Base-by-base conservation (phyloP, 2,329 filamentous ascomycete genomes). In the Thielaviopsis populi region DNA sequence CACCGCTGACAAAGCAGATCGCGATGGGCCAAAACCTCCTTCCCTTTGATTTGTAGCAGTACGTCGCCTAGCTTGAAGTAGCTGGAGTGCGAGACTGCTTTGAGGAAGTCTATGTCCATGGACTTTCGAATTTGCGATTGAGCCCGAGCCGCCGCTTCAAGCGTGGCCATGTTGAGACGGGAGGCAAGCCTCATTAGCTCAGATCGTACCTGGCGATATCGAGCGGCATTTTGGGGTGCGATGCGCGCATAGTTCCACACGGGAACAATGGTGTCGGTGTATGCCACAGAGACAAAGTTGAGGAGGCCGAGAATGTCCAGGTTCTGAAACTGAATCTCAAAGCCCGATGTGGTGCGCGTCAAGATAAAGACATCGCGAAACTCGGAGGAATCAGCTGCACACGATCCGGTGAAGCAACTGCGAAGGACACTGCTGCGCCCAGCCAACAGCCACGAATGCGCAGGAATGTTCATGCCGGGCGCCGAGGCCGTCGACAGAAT, bases 101-200 rank as follows among this genome's bases (percentile, higher is more conserved):
- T 72, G 43, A 80, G 80, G 70, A 96, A 80, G 69, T 97, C 91
- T 53, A 76, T 71, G 68, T 87, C 79, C 69, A 96, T 75, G 17
- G 80, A 84, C 59, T 75, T 79, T 65, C 82, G 78, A 0, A 88
- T 82, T 42, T 80, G 78, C 4, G 81, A 81, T 80, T 95, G 91
- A 42, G 89, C 76, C 59, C 90, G 84, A 0, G 88, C 88, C 19
- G 89, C 86, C 50, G 84, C 80, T 74, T 96, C 91, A 3, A 97
- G 77, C 40, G 81, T 83, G 17, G 75, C 73, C 72, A 97, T 79
- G 15, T 86, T 83, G 1, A 97, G 78, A 63, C 81, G 81, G 0
- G 82, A 82, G 10, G 89, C 87, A n/a, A 91, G 69, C 68, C 85
- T 92, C 86, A 96, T 94, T n/a, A 97, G 76, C 70, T 97, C 92